phyloP scores from a whole-genome alignment of 2,329 filamentous ascomycete genomes.

The Penicillium sp. region DNA sequence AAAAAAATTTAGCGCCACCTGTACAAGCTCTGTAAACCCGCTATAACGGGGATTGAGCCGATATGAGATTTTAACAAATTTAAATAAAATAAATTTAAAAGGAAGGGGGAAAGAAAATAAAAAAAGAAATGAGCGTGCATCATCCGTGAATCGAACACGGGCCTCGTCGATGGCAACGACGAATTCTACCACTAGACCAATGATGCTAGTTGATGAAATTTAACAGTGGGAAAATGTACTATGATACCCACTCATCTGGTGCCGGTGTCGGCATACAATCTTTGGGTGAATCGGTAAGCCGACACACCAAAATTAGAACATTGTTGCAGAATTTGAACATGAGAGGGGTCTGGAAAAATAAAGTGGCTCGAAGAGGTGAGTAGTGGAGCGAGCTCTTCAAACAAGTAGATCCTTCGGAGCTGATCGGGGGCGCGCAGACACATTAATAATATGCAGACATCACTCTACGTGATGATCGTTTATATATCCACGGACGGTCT shows the following conservation, averaged over 20 bases:
- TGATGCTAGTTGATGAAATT: slow-evolving; percentile 35
- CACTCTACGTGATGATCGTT: too few relatives aligned
- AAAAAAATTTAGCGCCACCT: background rate
- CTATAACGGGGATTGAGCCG: background rate
- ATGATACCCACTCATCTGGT: background rate
- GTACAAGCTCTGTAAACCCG: background rate
- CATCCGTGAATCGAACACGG: slow-evolving; percentile 54
- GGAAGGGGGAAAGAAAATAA: background rate
- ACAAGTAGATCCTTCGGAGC: too few relatives aligned
- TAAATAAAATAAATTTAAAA: too few relatives aligned
- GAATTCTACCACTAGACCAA: slow-evolving; percentile 49
- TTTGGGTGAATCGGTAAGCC: background rate
- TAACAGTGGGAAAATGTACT: background rate
- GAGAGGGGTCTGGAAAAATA: background rate
- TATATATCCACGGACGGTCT: too few relatives aligned
- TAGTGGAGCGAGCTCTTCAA: too few relatives aligned
- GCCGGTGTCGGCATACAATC: background rate
- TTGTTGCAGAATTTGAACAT: background rate
- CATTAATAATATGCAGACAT: too few relatives aligned
- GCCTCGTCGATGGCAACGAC: slow-evolving; percentile 50
- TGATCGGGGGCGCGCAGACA: too few relatives aligned
- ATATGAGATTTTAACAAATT: too few relatives aligned
- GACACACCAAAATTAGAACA: background rate
- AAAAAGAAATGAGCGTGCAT: slow-evolving; percentile 39
- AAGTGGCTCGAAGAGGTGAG: too few relatives aligned